Base-by-base conservation (phyloP, 305 asterid species). In the Rubia balearica region DNA sequence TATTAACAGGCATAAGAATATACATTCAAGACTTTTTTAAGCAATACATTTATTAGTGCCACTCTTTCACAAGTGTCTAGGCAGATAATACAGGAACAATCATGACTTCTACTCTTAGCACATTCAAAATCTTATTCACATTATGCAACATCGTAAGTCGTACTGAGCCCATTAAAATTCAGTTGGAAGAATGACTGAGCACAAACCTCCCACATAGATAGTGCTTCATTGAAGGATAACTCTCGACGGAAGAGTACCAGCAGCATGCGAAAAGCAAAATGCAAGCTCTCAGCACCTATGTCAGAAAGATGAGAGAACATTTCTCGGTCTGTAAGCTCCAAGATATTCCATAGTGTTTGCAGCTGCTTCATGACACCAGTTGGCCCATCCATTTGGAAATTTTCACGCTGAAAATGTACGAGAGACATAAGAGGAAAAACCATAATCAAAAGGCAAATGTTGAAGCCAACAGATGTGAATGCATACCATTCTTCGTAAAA, bases 151-250 rank as follows among this genome's bases (percentile, higher is more conserved):
- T 43, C 73, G 38, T 64, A 74, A 60, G 45, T 69, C 80, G 65
- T 70, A 69, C 71, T 55, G 41, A 53, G 71, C 45, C 27, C 61
- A 71, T 62, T 45, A 17, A 65, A 71, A 72, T 36, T 55, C 65
- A 66, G 61, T 70, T 63, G 73, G 49, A 76, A 80, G 60, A 49
- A 57, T 46, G 48, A 71, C 81, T 27, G 30, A 69, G 33, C 80
- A 84, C 97, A 83, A 80, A 93, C 98, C 98, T 93, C 97, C 98
- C 98, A 93, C 97, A 93, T 89, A 76, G 86, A 83, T 74, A 93
- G 96, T 80, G 92, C 96, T 73, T 93, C 98, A 62, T 73, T 85
- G 86, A 93, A 93, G 76, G 98, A 82, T 74, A 93, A 77, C 78
- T 93, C 98, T 73, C 98, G 86, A 17, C 98, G 95, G 83, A 93